Evolutionary conservation across 257 asterid species (phyloP).

Genomic region (Oldenlandia corymbosa): DNA sequence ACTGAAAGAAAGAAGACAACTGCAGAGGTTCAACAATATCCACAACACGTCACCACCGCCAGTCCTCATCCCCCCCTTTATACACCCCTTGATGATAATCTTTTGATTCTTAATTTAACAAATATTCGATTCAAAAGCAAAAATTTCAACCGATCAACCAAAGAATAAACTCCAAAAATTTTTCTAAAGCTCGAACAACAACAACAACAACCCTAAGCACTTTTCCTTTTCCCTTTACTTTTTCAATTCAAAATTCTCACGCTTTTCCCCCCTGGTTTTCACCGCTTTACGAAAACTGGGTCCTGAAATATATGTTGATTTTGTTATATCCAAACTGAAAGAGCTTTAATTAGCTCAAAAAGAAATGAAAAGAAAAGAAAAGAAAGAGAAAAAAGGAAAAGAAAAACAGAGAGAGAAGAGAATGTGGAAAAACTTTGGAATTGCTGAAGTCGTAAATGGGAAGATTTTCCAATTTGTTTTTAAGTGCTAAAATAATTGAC

Average conservation of each 20-base stretch:
- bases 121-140: no score
- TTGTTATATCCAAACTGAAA: constrained; percentile 6
- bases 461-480: constrained; percentile 28
- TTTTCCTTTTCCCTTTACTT: constrained; percentile 6
- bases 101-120: background rate
- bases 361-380: no score
- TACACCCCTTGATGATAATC: background rate
- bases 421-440: constrained; percentile 23
- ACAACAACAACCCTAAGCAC: constrained; percentile 13
- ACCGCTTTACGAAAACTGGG: background rate
- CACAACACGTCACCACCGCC: constrained; percentile 27
- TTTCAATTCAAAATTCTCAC: constrained; percentile 3
- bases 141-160: constrained; percentile 17
- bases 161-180: constrained; percentile 13
- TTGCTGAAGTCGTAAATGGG: constrained; percentile 30
- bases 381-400: no score
- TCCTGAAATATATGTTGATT: constrained; percentile 20
- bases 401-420: constrained; percentile 13
- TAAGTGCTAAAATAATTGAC: no score
- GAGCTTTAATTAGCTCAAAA: no score
- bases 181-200: background rate
- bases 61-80: constrained; percentile 34
- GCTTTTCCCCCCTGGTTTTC: background rate
- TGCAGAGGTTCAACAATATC: constrained; percentile 30
- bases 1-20: constrained; percentile 24